Evolutionary conservation across 2,329 filamentous ascomycete genomes (phyloP).

Genomic region (Penicillium brevicompactum): DNA sequence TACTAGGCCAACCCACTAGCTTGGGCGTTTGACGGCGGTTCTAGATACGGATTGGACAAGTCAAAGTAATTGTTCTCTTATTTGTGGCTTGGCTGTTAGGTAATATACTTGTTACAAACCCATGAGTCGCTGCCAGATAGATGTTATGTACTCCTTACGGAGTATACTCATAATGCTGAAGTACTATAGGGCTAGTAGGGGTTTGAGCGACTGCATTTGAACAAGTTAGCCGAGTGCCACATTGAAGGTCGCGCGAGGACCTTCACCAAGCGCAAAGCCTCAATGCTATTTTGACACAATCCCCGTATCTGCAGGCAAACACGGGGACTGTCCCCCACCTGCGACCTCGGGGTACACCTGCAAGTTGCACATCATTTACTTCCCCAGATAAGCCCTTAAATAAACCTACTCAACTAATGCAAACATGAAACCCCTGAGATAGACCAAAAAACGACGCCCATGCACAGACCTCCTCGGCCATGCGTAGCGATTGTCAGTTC

Average conservation of each 20-base stretch:
- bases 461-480: constrained; percentile 13
- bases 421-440: constrained; percentile 18
- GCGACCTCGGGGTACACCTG: constrained; percentile 9
- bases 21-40: constrained; percentile 4
- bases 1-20: constrained; percentile 1
- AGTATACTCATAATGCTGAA: neutral
- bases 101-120: neutral
- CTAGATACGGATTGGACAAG: neutral
- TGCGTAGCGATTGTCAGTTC: constrained; percentile 25
- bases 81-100: constrained; percentile 1
- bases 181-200: neutral
- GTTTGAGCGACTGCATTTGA: neutral
- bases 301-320: neutral
- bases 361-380: constrained; percentile 10
- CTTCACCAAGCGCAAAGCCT: neutral
- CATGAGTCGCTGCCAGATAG: too few species aligned
- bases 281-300: neutral
- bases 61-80: neutral
- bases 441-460: neutral
- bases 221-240: constrained; percentile 4
- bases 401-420: neutral
- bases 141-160: too few species aligned
- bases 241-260: neutral
- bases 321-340: neutral
- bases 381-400: neutral